Percentiles rank a stretch among this genome's conserved stretches.
These are phyloP conservation scores for Salix dunnii DNA, from an alignment of 345 rosid genomes.

Conservation along the genomic window DNA sequence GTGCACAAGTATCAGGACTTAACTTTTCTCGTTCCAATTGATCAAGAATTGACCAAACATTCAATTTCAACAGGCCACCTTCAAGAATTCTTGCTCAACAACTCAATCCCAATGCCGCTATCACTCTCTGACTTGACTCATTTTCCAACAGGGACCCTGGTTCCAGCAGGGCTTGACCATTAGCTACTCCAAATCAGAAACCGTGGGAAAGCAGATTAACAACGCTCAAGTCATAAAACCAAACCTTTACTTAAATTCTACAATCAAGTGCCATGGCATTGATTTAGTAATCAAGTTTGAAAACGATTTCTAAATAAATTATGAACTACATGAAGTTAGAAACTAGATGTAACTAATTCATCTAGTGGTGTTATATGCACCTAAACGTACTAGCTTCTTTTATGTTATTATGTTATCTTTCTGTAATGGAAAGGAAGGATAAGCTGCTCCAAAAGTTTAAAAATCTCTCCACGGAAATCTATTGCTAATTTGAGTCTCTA, in stretches of 20 bases:
- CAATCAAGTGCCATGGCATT: conserved; percentile 16
- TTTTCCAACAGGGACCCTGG: conserved; percentile 12
- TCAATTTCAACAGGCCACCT: no score
- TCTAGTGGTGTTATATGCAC: not conserved
- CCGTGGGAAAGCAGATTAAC: conserved; percentile 2
- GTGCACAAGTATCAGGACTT: conserved; percentile 6
- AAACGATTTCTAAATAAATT: no score
- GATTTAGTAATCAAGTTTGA: no score
- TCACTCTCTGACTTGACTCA: conserved; percentile 7
- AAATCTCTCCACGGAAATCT: no score
- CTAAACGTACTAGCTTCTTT: not conserved
- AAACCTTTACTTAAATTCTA: conserved; percentile 11
- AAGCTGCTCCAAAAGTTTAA: no score
- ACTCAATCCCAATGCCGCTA: conserved; percentile 15
- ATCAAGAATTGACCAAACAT: conserved; percentile 10
- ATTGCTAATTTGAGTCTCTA: no score
- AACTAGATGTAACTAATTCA: not conserved
- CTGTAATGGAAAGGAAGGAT: no score
- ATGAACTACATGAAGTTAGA: not conserved
- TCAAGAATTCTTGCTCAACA: conserved; percentile 10
- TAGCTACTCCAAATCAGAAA: conserved; percentile 4
- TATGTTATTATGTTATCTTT: no score
- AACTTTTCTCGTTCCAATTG: conserved; percentile 15
- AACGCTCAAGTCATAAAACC: conserved; percentile 5
- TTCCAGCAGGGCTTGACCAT: conserved; percentile 4